phyloP scores from a whole-genome alignment of 192 early-diverging fungal genomes.

The Rhizoclosmatium globosum region DNA sequence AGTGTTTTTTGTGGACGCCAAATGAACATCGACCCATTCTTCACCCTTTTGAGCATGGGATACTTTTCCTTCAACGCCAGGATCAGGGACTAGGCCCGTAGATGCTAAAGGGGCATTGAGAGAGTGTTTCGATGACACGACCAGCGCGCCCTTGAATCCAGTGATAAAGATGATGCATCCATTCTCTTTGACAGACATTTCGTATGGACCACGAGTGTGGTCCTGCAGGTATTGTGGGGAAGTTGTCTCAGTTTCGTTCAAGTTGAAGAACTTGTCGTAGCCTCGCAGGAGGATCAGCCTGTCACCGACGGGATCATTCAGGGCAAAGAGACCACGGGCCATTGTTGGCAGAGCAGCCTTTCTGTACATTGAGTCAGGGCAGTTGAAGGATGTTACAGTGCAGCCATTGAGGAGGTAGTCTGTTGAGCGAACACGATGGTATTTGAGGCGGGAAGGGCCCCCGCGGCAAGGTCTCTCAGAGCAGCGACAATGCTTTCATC shows the following conservation, averaged over 20 bases:
- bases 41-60: conserved; percentile 71
- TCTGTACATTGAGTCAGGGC: neutral
- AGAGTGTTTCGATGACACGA: conserved; percentile 93
- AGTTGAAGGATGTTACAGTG: conserved; percentile 9
- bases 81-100: neutral
- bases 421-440: neutral
- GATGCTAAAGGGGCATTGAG: conserved; percentile 42
- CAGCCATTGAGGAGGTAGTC: neutral
- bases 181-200: conserved; percentile 95
- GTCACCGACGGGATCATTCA: conserved; percentile 19
- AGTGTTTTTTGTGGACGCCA: conserved; percentile 63
- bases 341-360: conserved; percentile 66
- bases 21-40: conserved; percentile 77
- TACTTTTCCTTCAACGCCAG: conserved; percentile 35
- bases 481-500: neutral
- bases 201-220: conserved; percentile 83
- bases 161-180: conserved; percentile 93
- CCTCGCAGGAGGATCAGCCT: conserved; percentile 80
- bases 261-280: conserved; percentile 98
- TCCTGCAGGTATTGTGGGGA: conserved; percentile 61
- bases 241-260: conserved; percentile 43
- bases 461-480: neutral
- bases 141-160: conserved; percentile 66
- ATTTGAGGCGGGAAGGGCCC: neutral
- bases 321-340: conserved; percentile 82